Base-by-base conservation (phyloP, 2,329 filamentous ascomycete species). In the Geosmithia morbida region DNA sequence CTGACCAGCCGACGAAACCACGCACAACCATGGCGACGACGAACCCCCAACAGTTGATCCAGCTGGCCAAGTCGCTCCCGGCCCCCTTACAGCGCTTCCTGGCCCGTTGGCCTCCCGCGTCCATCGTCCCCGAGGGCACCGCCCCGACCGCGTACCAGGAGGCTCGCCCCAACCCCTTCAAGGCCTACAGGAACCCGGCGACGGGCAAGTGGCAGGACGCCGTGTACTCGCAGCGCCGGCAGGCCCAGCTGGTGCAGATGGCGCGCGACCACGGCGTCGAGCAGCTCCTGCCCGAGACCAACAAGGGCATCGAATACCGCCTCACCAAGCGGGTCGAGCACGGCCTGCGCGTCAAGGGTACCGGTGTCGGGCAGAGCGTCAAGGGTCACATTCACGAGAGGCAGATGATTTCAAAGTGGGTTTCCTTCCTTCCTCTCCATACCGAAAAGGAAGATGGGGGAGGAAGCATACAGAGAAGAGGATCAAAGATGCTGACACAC, bases 311-410 rank as follows among this genome's bases (percentile, higher is more conserved):
- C 2, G 83, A 81, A 55, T 75, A 77, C 61, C 80, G 74, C 63
- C 75, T 88, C 58, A 74, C 78, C 57, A 77, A 80, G 62, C 72
- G 86, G 49, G 77, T 87, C 49, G 85, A 94, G 70, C 75, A 83
- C 53, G 90, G 89, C 45, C 62, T 95, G 63, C 75, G 82, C 52
- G 85, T 96, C 49, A 90, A 89, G 77, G 90, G 90, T 57, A 97
- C 90, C 1, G 90, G 92, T 72, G 81, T 87, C 55, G 90, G 88
- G 49, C 82, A 96, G 68, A 81, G 76, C 66, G 90, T 96, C 63
- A 98, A 97, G 83, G 92, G 92, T 65, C 90, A 96, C 67, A 75
- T 80, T 57, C 86, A 89, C 79, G 92, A 98, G 73, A 79, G 92
- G 61, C 84, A 83, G 58, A 71, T 96, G 70, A 82, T 85, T 67